phyloP scores from a whole-genome alignment of 2,329 filamentous ascomycete genomes.

The Fusarium longipes region DNA sequence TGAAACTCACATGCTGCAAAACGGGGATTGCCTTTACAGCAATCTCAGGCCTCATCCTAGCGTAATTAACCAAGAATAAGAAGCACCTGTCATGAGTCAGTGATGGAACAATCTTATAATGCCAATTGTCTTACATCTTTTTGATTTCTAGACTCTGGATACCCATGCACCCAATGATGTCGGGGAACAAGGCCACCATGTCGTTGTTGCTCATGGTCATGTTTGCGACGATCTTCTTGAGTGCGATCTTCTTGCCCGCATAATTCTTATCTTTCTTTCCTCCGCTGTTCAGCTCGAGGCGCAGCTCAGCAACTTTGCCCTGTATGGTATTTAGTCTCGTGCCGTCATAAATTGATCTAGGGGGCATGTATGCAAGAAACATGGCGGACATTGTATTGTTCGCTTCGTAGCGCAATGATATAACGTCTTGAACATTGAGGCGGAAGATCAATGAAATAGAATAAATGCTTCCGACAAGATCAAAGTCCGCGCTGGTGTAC shows the following conservation, averaged over 20 bases:
- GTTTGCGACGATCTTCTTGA: slow-evolving; percentile 99
- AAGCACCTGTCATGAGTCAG: slow-evolving; percentile 78
- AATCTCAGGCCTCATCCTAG: slow-evolving; percentile 91
- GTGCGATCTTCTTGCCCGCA: slow-evolving; percentile 92
- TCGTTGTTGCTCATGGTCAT: slow-evolving; percentile 99
- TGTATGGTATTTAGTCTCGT: slow-evolving; percentile 71
- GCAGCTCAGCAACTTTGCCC: slow-evolving; percentile 98
- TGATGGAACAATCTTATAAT: not conserved
- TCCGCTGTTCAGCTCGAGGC: slow-evolving; percentile 91
- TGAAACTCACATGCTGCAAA: slow-evolving; percentile 74
- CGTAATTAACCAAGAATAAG: slow-evolving; percentile 96
- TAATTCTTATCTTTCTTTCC: slow-evolving; percentile 99
- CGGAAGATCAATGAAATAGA: not conserved
- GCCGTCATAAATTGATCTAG: slow-evolving; percentile 54
- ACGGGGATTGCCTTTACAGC: slow-evolving; percentile 93
- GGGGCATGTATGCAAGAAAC: slow-evolving; percentile 66
- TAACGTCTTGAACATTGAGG: slow-evolving; percentile 23
- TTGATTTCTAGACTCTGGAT: slow-evolving; percentile 97
- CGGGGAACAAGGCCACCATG: slow-evolving; percentile 96
- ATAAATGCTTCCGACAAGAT: not conserved
- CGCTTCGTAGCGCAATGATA: slow-evolving; percentile 12
- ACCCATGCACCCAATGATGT: slow-evolving; percentile 95
- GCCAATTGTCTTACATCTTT: slow-evolving; percentile 79
- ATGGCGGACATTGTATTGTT: slow-evolving; percentile 51
- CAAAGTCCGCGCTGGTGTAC: not conserved